Evolutionary conservation across 164 flowering plant species (phyloP).

Genomic region (Vitis labrusca): DNA sequence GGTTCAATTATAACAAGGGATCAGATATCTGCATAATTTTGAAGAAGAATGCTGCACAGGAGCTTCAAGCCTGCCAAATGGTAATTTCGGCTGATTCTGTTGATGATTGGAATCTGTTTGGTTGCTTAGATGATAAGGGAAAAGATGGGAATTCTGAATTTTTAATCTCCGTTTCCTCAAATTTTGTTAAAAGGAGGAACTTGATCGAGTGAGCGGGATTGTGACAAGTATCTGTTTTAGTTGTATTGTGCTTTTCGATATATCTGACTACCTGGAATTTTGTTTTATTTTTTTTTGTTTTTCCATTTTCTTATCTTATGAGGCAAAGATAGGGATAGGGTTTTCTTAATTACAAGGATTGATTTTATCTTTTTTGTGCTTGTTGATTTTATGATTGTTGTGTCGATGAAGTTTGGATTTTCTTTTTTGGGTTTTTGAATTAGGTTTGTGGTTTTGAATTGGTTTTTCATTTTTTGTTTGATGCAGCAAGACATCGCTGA

Average conservation of each 20-base stretch:
- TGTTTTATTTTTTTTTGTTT: not conserved
- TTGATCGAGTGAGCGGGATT: too few species aligned
- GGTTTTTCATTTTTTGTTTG: constrained; percentile 2
- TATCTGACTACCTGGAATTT: too few species aligned
- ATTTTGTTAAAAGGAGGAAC: not conserved
- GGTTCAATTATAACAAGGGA: not conserved
- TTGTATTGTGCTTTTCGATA: too few species aligned
- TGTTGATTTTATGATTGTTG: not conserved
- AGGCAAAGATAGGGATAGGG: not conserved
- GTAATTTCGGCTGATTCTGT: constrained; percentile 25
- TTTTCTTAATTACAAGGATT: not conserved
- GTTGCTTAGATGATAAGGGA: too few species aligned
- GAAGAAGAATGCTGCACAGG: constrained; percentile 56
- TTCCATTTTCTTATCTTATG: too few species aligned
- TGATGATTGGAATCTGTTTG: too few species aligned
- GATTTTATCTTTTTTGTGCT: not conserved
- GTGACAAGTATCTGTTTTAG: too few species aligned
- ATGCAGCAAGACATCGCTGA: constrained; percentile 88
- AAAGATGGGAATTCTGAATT: not conserved
- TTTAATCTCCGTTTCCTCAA: not conserved
- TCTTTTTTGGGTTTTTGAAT: not conserved
- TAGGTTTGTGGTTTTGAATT: constrained; percentile 9
- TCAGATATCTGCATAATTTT: not conserved
- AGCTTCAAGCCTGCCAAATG: constrained; percentile 91
- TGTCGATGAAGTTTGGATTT: not conserved